phyloP scores from a whole-genome alignment of 352 stramenopile species.

The Phytophthora citrophthora region DNA sequence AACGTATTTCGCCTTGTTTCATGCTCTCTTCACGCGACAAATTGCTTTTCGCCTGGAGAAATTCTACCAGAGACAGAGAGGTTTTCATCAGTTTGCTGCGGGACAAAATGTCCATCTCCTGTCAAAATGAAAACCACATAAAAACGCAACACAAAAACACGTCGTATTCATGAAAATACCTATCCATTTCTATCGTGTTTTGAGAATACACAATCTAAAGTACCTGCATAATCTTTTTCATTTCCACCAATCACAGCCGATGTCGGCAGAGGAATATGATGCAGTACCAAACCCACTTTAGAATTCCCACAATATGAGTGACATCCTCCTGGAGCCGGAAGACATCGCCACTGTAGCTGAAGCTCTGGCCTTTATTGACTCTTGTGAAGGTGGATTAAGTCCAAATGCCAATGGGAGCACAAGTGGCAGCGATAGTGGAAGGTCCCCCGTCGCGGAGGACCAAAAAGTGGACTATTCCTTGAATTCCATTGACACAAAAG shows the following conservation, averaged over 20 bases:
- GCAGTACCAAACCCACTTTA: background rate
- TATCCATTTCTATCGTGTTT: background rate
- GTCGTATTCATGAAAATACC: constrained; percentile 4
- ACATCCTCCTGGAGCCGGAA: constrained; percentile 16
- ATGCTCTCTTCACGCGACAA: too few relatives aligned
- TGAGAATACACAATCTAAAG: constrained; percentile 9
- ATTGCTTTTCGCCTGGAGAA: too few relatives aligned
- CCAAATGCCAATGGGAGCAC: constrained; percentile 4
- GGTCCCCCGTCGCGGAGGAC: background rate
- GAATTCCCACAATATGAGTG: constrained; percentile 8
- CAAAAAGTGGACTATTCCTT: background rate
- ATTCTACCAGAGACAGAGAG: too few relatives aligned
- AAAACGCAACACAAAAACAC: too few relatives aligned
- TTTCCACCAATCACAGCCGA: constrained; percentile 7
- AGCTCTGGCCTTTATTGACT: constrained; percentile 41
- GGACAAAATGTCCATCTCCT: too few relatives aligned
- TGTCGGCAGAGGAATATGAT: background rate
- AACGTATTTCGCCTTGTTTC: too few relatives aligned
- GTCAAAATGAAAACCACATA: too few relatives aligned
- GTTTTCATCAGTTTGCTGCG: too few relatives aligned
- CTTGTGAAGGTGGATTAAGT: constrained; percentile 18
- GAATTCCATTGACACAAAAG: background rate
- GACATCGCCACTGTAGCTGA: constrained; percentile 33
- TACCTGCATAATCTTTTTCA: constrained; percentile 23
- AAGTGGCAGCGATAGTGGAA: constrained; percentile 19